A percentile compares a stretch with the other conserved stretches of the same genome.
Evolutionary conservation across 2,329 filamentous ascomycete species (phyloP).

Genomic region (Sclerotinia nivalis): DNA sequence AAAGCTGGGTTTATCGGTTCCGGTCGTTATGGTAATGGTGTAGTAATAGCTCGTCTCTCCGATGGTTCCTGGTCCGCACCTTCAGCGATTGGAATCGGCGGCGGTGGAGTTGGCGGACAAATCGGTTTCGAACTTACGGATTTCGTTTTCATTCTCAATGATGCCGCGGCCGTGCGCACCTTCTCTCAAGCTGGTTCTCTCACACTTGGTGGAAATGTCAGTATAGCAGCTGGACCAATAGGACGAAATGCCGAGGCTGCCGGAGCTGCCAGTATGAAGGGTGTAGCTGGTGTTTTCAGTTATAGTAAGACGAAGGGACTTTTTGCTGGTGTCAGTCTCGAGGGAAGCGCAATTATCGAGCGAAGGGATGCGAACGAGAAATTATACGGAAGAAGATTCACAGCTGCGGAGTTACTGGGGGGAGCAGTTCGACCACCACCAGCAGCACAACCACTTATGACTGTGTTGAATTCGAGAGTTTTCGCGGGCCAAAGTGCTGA

Average conservation of each 20-base stretch:
- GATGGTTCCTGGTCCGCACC: constrained; percentile 82
- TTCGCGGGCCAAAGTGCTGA: constrained; percentile 68
- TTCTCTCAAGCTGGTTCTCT: constrained; percentile 91
- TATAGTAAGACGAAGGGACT: constrained; percentile 98
- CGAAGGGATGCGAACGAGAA: constrained; percentile 96
- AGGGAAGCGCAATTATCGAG: constrained; percentile 91
- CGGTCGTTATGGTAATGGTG: constrained; percentile 76
- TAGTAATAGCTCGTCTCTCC: constrained; percentile 76
- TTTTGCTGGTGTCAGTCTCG: constrained; percentile 92
- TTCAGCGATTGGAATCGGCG: constrained; percentile 76
- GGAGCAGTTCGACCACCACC: constrained; percentile 77
- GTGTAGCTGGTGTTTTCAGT: constrained; percentile 89
- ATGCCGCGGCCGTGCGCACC: constrained; percentile 82
- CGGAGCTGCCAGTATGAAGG: constrained; percentile 85
- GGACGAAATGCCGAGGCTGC: constrained; percentile 95
- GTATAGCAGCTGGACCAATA: constrained; percentile 88
- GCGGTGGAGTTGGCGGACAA: constrained; percentile 81
- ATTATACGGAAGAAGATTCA: constrained; percentile 81
- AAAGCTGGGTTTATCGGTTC: constrained; percentile 86
- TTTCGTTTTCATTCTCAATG: constrained; percentile 98
- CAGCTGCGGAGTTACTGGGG: constrained; percentile 77
- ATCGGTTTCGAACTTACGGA: constrained; percentile 87
- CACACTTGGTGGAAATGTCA: constrained; percentile 94
- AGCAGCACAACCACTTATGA: constrained; percentile 80
- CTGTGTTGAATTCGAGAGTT: constrained; percentile 77